phyloP scores from a whole-genome alignment of 768 basidiomycete genomes.

The Pholiota conissans region DNA sequence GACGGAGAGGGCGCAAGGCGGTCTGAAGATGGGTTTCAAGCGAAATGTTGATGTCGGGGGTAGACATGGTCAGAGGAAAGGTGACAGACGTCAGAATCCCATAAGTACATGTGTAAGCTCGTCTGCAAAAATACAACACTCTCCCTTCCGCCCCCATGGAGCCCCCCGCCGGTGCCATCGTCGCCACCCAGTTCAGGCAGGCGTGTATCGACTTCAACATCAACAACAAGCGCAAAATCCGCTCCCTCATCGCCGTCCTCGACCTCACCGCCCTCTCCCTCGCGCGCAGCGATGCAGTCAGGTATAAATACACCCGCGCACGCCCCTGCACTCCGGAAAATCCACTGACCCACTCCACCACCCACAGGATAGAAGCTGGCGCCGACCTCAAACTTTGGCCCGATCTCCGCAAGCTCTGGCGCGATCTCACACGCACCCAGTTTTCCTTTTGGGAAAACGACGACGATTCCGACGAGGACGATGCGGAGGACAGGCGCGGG shows the following conservation, averaged over 20 bases:
- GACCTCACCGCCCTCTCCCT: constrained; percentile 53
- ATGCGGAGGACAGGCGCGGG: constrained; percentile 11
- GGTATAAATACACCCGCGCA: constrained; percentile 25
- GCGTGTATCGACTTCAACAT: constrained; percentile 45
- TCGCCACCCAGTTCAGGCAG: constrained; percentile 36
- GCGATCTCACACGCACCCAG: constrained; percentile 44
- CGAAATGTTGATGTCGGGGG: constrained; percentile 56
- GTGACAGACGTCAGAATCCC: constrained; percentile 13
- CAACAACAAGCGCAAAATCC: constrained; percentile 30
- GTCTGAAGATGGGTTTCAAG: constrained; percentile 64
- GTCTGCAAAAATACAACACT: constrained; percentile 5
- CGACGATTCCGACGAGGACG: constrained; percentile 37
- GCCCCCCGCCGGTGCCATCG: constrained; percentile 15
- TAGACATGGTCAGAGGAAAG: constrained; percentile 19
- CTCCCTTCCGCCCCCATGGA: constrained; percentile 19
- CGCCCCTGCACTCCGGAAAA: neutral
- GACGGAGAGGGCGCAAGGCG: constrained; percentile 43
- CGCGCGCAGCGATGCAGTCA: constrained; percentile 41
- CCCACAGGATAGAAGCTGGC: constrained; percentile 33
- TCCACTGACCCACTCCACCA: neutral
- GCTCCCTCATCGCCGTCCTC: constrained; percentile 36
- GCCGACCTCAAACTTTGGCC: constrained; percentile 53
- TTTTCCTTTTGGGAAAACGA: constrained; percentile 53
- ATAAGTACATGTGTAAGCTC: constrained; percentile 20
- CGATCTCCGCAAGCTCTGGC: constrained; percentile 57